Base-by-base conservation (phyloP, 495 filamentous ascomycete genomes). In the Penicillium canariense region DNA sequence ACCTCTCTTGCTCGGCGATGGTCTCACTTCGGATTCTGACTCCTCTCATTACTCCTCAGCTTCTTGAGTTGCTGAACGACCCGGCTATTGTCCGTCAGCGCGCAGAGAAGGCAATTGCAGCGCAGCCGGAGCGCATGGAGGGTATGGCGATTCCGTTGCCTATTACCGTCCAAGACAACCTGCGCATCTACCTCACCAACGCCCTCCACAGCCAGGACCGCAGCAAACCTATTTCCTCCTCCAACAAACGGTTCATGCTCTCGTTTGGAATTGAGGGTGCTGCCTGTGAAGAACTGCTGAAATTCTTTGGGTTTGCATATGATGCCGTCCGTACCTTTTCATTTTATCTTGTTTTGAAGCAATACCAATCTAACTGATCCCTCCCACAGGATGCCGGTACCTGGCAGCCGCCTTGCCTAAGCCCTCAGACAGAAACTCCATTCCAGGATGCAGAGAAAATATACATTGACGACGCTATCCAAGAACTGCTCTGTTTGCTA, bases 181-280 rank as follows among this genome's bases (percentile, higher is more conserved):
- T 91, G 31, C 76, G 77, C 23, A 72, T 71, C 40, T 91, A 91
- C 61, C 63, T 91, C 23, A 68, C 56, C 6, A 87, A 91, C 60
- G 74, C 84, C 7, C 69, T 89, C 43, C 63, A 77, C 27, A 68
- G 77, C 32, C 48, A 61, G 7, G 59, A 67, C 47, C 59, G 66
- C 27, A 73, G 75, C 31, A 84, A 82, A 63, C 59, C 68, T 18
- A 88, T 93, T 50, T 79, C 83, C 4, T 76, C 78, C 12, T 69
- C 80, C 7, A 92, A 92, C 69, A 91, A 89, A 66, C 80, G 79
- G 14, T 95, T 90, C 60, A 72, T 81, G 47, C 73, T 85, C 12
- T 80, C 84, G 35, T 87, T 92, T 65, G 87, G 89, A 12, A 51
- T 73, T 10, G 68, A 74, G 25, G 74, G 74, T 22, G 70, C 68